A percentile compares a stretch with the other conserved stretches of the same genome.
Conservation (phyloP, 2,329 filamentous ascomycete species). For the Alternaria angustiovoidea region DNA sequence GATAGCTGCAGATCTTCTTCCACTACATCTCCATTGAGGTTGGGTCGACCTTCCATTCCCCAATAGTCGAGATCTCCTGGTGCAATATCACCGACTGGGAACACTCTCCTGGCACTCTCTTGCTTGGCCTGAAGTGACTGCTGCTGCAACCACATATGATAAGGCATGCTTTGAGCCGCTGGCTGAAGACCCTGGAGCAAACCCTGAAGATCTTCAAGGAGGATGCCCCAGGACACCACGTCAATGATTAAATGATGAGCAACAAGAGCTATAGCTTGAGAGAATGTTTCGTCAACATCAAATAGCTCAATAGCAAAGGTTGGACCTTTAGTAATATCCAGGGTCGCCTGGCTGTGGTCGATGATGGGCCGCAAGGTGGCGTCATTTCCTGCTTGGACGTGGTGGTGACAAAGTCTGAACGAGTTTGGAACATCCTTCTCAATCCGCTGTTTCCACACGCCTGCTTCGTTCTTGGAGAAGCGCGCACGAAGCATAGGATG, state of each 20-base stretch:
- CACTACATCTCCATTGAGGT: conserved; percentile 46
- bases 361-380: conserved; percentile 32
- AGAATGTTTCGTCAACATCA: conserved; percentile 43
- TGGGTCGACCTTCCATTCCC: conserved; percentile 46
- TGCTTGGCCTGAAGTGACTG: conserved; percentile 42
- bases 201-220: conserved; percentile 50
- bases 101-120: conserved; percentile 33
- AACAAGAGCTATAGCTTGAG: conserved; percentile 47
- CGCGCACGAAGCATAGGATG: conserved; percentile 54
- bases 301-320: conserved; percentile 56
- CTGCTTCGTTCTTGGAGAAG: conserved; percentile 39
- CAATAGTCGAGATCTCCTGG: conserved; percentile 47
- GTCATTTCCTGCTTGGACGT: conserved; percentile 18
- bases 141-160: conserved; percentile 48
- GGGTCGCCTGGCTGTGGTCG: conserved; percentile 40
- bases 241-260: conserved; percentile 50
- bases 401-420: conserved; percentile 38
- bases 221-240: conserved; percentile 52
- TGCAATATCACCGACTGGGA: conserved; percentile 39
- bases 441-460: conserved; percentile 46
- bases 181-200: conserved; percentile 37
- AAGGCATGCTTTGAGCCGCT: conserved; percentile 44
- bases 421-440: conserved; percentile 32
- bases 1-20: conserved; percentile 42
- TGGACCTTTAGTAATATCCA: conserved; percentile 48